Percentiles rank a stretch among this genome's conserved stretches.
phyloP scores from a whole-genome alignment of 352 stramenopile species.

The Phytophthora ohioensis region DNA sequence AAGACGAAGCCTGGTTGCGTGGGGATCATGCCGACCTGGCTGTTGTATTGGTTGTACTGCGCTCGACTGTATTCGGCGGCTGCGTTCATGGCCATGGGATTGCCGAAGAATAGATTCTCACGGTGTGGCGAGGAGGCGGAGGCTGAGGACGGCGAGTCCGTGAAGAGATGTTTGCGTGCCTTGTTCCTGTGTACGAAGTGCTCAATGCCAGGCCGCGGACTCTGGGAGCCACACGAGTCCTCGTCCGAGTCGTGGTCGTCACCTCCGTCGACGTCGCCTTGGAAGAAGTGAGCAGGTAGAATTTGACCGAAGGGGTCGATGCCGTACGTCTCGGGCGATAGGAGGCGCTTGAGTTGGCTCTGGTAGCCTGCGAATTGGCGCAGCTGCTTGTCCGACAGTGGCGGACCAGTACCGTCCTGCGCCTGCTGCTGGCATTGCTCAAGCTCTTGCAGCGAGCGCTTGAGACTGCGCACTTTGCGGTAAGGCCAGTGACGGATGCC shows the following conservation, averaged over 20 bases:
- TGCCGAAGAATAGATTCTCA: conserved; percentile 47
- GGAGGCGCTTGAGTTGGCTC: conserved; percentile 77
- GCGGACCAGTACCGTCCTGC: conserved; percentile 45
- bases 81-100: conserved; percentile 37
- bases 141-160: conserved; percentile 53
- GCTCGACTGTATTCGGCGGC: conserved; percentile 34
- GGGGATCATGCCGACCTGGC: conserved; percentile 25
- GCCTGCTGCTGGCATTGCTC: conserved; percentile 72
- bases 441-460: conserved; percentile 73
- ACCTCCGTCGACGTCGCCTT: conserved; percentile 34
- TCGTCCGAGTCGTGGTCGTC: conserved; percentile 72
- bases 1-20: conserved; percentile 42
- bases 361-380: conserved; percentile 75
- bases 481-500: conserved; percentile 80
- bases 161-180: conserved; percentile 54
- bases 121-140: conserved; percentile 42
- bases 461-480: conserved; percentile 76
- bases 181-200: conserved; percentile 46
- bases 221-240: conserved; percentile 53
- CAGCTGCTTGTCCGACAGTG: conserved; percentile 81
- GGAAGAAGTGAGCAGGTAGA: conserved; percentile 49
- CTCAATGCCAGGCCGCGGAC: conserved; percentile 37
- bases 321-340: conserved; percentile 83
- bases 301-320: conserved; percentile 75
- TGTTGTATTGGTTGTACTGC: conserved; percentile 35